A percentile compares a stretch with the other conserved stretches of the same genome.
Evolutionary conservation across 768 basidiomycete genomes (phyloP).

Genomic region (Russula earlei): DNA sequence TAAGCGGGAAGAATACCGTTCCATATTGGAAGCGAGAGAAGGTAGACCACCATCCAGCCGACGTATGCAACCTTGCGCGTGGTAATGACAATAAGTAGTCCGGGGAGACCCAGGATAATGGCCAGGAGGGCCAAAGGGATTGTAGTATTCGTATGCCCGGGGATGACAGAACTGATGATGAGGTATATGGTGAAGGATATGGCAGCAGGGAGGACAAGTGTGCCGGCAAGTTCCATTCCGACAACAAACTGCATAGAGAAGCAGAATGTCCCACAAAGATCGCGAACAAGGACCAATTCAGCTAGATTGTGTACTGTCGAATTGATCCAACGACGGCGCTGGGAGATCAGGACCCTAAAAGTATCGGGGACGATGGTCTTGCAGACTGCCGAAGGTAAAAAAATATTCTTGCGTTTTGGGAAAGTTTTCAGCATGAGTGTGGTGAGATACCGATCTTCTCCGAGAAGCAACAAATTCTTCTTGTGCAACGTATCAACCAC

Average conservation of each 20-base stretch:
- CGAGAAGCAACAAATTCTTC: slow-evolving; percentile 94
- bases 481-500: slow-evolving; percentile 98
- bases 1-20: slow-evolving; percentile 94
- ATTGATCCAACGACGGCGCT: slow-evolving; percentile 99
- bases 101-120: slow-evolving; percentile 92
- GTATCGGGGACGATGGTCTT: slow-evolving; percentile 98
- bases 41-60: slow-evolving; percentile 95
- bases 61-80: slow-evolving; percentile 89
- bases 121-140: slow-evolving; percentile 90
- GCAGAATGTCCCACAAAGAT: slow-evolving; percentile 99
- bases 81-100: slow-evolving; percentile 91
- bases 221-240: slow-evolving; percentile 96
- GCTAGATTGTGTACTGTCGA: slow-evolving; percentile 96
- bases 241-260: slow-evolving; percentile 99
- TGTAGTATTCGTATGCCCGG: slow-evolving; percentile 64
- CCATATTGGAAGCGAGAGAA: slow-evolving; percentile 91
- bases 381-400: slow-evolving; percentile 97
- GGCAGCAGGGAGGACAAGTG: slow-evolving; percentile 92
- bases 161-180: slow-evolving; percentile 80
- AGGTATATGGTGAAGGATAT: slow-evolving; percentile 96
- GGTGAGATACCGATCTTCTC: slow-evolving; percentile 98
- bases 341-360: slow-evolving; percentile 86
- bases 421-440: slow-evolving; percentile 98
- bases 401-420: slow-evolving; percentile 98
- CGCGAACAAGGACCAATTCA: slow-evolving; percentile 89